Evolutionary conservation across 805 yeast species (phyloP).

Genomic region (Komagataella kurtzmanii): DNA sequence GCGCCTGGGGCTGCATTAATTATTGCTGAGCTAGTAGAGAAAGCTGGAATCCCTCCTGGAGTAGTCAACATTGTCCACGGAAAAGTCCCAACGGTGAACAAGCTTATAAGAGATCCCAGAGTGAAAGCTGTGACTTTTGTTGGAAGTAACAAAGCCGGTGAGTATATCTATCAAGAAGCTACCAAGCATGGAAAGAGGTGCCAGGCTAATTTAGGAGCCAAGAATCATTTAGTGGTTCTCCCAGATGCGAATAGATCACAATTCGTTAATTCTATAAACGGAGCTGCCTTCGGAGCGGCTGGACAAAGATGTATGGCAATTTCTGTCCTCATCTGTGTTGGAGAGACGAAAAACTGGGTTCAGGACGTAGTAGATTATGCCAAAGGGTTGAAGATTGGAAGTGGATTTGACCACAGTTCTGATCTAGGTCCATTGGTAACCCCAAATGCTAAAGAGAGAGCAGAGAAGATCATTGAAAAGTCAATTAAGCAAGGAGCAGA

Average conservation of each 20-base stretch:
- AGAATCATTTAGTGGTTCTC: slow-evolving; percentile 60
- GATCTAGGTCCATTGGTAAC: slow-evolving; percentile 68
- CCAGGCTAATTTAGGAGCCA: slow-evolving; percentile 70
- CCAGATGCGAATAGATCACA: slow-evolving; percentile 61
- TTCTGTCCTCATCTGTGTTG: slow-evolving; percentile 61
- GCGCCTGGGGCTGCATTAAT: slow-evolving; percentile 76
- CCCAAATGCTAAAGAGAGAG: slow-evolving; percentile 39
- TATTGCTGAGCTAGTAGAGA: slow-evolving; percentile 54
- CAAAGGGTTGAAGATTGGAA: slow-evolving; percentile 39
- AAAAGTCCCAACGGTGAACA: slow-evolving; percentile 58
- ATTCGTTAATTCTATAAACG: slow-evolving; percentile 50
- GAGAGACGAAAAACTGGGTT: slow-evolving; percentile 51
- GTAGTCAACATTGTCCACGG: slow-evolving; percentile 66
- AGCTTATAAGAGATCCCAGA: slow-evolving; percentile 56
- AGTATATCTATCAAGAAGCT: slow-evolving; percentile 56
- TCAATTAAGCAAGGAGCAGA: slow-evolving; percentile 48
- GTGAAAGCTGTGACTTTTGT: slow-evolving; percentile 70
- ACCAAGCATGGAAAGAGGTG: slow-evolving; percentile 60
- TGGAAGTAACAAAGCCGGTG: slow-evolving; percentile 70
- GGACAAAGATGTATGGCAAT: slow-evolving; percentile 81
- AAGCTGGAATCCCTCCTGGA: slow-evolving; percentile 70
- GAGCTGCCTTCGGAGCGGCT: slow-evolving; percentile 77
- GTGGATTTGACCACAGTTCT: slow-evolving; percentile 50
- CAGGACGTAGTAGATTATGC: slow-evolving; percentile 47
- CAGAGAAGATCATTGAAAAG: slow-evolving; percentile 42